Percentiles rank a stretch among this genome's conserved stretches.
phyloP scores from a whole-genome alignment of 2,329 filamentous ascomycete species.

The Pseudogymnoascus sp. region DNA sequence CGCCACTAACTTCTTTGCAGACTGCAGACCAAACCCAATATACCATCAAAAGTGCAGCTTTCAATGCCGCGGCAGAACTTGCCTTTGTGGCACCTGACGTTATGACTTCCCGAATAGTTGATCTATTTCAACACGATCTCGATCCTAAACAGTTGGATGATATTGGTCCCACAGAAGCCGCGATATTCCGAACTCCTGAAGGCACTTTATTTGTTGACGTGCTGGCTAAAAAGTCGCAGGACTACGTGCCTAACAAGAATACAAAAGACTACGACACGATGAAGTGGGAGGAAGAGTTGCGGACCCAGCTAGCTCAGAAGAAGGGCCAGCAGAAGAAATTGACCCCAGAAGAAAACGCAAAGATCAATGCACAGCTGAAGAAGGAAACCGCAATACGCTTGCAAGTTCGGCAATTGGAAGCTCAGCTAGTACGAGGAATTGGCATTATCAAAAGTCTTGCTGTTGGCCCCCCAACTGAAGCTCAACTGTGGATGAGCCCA shows the following conservation, averaged over 20 bases:
- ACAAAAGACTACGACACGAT: slow-evolving; percentile 91
- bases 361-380: slow-evolving; percentile 80
- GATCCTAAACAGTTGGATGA: slow-evolving; percentile 58
- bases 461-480: slow-evolving; percentile 80
- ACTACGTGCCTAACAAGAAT: slow-evolving; percentile 70
- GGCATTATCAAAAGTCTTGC: slow-evolving; percentile 78
- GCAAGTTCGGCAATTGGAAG: slow-evolving; percentile 60
- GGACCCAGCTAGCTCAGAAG: slow-evolving; percentile 81
- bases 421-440: slow-evolving; percentile 69
- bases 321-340: slow-evolving; percentile 88
- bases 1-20: slow-evolving; percentile 16
- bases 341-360: slow-evolving; percentile 77
- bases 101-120: slow-evolving; percentile 67
- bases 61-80: slow-evolving; percentile 77
- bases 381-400: slow-evolving; percentile 76
- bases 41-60: slow-evolving; percentile 60
- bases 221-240: slow-evolving; percentile 69
- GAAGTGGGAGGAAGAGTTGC: slow-evolving; percentile 93
- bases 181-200: slow-evolving; percentile 85
- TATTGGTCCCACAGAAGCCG: slow-evolving; percentile 79
- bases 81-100: slow-evolving; percentile 85
- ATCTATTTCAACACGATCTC: slow-evolving; percentile 66
- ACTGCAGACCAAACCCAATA: slow-evolving; percentile 27
- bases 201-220: slow-evolving; percentile 87
- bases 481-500: slow-evolving; percentile 77